These are phyloP conservation scores for Psilocybe mexicana DNA, from an alignment of 1,284 basidiomycete genomes.

Conservation along the genomic window DNA sequence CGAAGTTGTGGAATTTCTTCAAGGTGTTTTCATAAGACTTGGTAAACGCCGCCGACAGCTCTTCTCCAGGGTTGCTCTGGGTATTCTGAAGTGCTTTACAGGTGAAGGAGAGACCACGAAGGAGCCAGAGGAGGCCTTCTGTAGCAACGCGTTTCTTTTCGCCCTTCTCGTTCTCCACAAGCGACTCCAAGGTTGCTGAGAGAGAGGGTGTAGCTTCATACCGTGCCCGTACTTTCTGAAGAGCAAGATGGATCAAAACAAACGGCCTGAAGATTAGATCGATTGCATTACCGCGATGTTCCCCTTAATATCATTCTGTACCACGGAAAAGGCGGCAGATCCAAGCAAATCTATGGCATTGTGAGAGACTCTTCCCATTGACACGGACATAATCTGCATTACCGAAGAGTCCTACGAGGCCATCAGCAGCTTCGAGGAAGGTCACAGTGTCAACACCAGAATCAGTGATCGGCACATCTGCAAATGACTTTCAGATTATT, in stretches of 20 bases:
- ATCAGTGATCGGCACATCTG: slow-evolving; percentile 86
- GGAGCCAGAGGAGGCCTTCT: slow-evolving; percentile 91
- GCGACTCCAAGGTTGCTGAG: slow-evolving; percentile 81
- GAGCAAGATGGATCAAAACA: background rate
- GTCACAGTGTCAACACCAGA: slow-evolving; percentile 85
- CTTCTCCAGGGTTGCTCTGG: slow-evolving; percentile 67
- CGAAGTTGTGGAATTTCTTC: slow-evolving; percentile 86
- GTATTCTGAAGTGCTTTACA: slow-evolving; percentile 79
- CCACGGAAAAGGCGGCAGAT: slow-evolving; percentile 82
- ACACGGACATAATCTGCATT: background rate
- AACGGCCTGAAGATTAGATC: background rate
- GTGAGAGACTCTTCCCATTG: background rate
- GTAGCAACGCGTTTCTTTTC: slow-evolving; percentile 90
- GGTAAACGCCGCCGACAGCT: slow-evolving; percentile 79
- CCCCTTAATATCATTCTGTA: slow-evolving; percentile 87
- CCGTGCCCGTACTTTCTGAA: slow-evolving; percentile 86
- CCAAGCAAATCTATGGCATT: slow-evolving; percentile 78
- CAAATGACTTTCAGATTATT: slow-evolving; percentile 68
- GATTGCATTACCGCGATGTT: slow-evolving; percentile 79
- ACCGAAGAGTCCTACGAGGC: slow-evolving; percentile 93
- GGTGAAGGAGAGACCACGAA: slow-evolving; percentile 90
- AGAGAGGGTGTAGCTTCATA: slow-evolving; percentile 66
- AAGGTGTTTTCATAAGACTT: slow-evolving; percentile 84
- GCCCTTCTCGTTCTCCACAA: slow-evolving; percentile 84
- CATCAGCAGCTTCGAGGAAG: slow-evolving; percentile 90